phyloP scores from a whole-genome alignment of 2,329 filamentous ascomycete species.

The Fusarium euwallaceae region DNA sequence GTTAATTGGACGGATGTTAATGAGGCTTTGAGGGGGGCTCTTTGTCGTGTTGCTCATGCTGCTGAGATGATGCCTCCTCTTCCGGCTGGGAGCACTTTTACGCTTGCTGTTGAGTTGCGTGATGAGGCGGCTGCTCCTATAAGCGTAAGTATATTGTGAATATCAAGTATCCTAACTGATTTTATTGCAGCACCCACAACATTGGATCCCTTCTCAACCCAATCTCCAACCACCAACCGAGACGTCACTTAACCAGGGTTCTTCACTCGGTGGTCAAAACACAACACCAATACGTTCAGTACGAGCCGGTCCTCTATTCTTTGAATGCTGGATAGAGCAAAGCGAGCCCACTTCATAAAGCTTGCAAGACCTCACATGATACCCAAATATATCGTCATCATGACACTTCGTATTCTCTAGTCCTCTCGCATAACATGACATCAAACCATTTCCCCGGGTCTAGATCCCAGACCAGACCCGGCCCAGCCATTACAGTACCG shows the following conservation, averaged over 20 bases:
- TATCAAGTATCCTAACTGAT: slow-evolving; percentile 3
- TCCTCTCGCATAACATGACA: slow-evolving; percentile 39
- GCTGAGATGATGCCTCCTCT: slow-evolving; percentile 69
- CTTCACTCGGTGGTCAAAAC: slow-evolving; percentile 52
- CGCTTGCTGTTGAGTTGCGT: slow-evolving; percentile 79
- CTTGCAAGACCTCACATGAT: slow-evolving; percentile 10
- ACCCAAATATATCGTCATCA: slow-evolving; percentile 40
- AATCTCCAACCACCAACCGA: slow-evolving; percentile 57
- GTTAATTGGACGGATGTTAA: slow-evolving; percentile 73
- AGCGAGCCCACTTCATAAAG: slow-evolving; percentile 8
- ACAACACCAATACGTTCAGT: slow-evolving; percentile 67
- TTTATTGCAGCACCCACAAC: slow-evolving; percentile 65
- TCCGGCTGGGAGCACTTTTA: slow-evolving; percentile 78
- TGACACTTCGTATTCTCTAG: slow-evolving; percentile 42
- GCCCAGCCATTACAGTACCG: slow-evolving; percentile 34
- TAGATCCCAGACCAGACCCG: slow-evolving; percentile 37
- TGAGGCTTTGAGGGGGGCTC: slow-evolving; percentile 77
- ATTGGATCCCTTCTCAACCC: slow-evolving; percentile 70
- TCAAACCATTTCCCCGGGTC: slow-evolving; percentile 30
- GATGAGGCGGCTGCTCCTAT: slow-evolving; percentile 71
- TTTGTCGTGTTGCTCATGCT: slow-evolving; percentile 72
- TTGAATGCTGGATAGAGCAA: slow-evolving; percentile 75
- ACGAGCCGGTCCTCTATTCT: slow-evolving; percentile 70
- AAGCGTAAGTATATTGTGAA: slow-evolving; percentile 58
- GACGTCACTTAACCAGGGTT: slow-evolving; percentile 46